These are phyloP conservation scores for Spiromastix sp. DNA, from an alignment of 2,329 filamentous ascomycete genomes.

Conservation along the genomic window DNA sequence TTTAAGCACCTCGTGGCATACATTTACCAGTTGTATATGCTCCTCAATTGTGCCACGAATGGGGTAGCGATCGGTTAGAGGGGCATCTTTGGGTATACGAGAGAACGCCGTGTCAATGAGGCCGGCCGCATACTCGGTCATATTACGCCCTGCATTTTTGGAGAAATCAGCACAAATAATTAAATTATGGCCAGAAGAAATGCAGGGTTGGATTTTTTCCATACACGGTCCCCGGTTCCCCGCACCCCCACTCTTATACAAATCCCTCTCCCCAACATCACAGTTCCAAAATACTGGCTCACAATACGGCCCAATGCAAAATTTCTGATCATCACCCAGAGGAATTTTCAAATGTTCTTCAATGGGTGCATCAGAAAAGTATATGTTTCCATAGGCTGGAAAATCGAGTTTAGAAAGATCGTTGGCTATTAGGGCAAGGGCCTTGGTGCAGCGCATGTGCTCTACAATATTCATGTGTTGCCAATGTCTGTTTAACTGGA, in stretches of 20 bases:
- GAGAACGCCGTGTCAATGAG: conserved; percentile 11
- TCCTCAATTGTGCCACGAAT: conserved; percentile 10
- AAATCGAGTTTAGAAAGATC: conserved; percentile 25
- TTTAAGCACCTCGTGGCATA: conserved; percentile 14
- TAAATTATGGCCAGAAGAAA: too few relatives aligned
- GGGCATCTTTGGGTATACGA: conserved; percentile 7
- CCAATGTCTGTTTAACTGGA: conserved; percentile 24
- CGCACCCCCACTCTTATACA: conserved; percentile 9
- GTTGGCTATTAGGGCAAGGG: conserved; percentile 18
- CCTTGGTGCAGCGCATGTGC: conserved; percentile 24
- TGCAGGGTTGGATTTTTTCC: not conserved
- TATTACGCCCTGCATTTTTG: conserved; percentile 6
- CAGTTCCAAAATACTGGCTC: conserved; percentile 11
- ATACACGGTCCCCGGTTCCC: conserved; percentile 11
- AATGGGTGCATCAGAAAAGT: conserved; percentile 20
- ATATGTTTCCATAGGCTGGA: conserved; percentile 30
- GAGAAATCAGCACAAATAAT: not conserved
- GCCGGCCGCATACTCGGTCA: conserved; percentile 9
- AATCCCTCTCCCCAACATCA: conserved; percentile 9
- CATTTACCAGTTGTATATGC: conserved; percentile 9
- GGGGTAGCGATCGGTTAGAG: conserved; percentile 3
- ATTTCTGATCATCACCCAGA: conserved; percentile 16
- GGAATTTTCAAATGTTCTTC: conserved; percentile 14
- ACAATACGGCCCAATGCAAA: conserved; percentile 22
- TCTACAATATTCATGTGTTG: conserved; percentile 22